Evolutionary conservation across 2,329 filamentous ascomycete species (phyloP).

Genomic region (Cladosporium phlei): DNA sequence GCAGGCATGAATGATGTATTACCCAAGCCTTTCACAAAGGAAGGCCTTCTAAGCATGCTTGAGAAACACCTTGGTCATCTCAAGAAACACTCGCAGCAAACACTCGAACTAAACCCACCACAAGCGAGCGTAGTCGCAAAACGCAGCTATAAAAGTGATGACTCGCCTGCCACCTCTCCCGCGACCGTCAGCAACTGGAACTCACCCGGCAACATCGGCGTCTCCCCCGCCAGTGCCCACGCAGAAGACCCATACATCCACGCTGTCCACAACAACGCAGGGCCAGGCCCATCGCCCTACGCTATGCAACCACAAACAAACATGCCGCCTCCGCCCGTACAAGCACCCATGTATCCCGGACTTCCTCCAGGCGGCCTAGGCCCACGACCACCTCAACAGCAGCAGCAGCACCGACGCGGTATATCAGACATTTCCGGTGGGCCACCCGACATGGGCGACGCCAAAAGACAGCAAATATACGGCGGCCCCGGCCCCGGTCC

Average conservation of each 20-base stretch:
- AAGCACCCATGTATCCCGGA: constrained; percentile 33
- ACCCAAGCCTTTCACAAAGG: constrained; percentile 90
- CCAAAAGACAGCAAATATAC: constrained; percentile 58
- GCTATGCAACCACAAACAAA: constrained; percentile 24
- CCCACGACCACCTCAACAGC: constrained; percentile 26
- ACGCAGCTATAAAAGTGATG: constrained; percentile 58
- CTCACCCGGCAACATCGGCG: constrained; percentile 55
- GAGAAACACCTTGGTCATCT: constrained; percentile 85
- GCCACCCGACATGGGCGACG: constrained; percentile 47
- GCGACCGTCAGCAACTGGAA: constrained; percentile 59
- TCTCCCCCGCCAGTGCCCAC: constrained; percentile 50
- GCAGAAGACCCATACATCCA: constrained; percentile 44
- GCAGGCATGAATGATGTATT: constrained; percentile 95
- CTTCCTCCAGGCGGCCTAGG: constrained; percentile 35
- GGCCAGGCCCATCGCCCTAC: constrained; percentile 31
- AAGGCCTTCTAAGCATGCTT: constrained; percentile 72
- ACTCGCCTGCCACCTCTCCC: constrained; percentile 59
- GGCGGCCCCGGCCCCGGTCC: constrained; percentile 14
- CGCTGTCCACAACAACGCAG: constrained; percentile 39
- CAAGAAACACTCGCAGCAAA: constrained; percentile 50
- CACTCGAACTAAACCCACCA: constrained; percentile 38
- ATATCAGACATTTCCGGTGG: constrained; percentile 58
- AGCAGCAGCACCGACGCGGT: constrained; percentile 49
- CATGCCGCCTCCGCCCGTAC: constrained; percentile 8
- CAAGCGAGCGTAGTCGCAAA: constrained; percentile 48